Percentiles rank a stretch among this genome's conserved stretches.
phyloP scores from a whole-genome alignment of 2,329 filamentous ascomycete species.

The Uncinocarpus reesii region DNA sequence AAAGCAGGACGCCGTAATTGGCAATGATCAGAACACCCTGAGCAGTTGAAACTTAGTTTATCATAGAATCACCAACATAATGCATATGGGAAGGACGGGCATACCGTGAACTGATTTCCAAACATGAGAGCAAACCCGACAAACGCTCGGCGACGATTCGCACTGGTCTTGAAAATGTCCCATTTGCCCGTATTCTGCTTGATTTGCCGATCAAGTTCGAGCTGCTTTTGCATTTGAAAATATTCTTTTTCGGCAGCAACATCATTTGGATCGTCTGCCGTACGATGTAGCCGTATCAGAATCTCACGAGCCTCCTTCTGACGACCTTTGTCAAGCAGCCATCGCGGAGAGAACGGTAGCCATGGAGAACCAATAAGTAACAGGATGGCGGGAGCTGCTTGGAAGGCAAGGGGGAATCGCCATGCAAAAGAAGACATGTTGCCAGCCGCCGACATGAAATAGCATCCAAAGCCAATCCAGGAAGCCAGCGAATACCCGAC shows the following conservation, averaged over 20 bases:
- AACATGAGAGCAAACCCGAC: constrained; percentile 36
- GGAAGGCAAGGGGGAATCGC: constrained; percentile 39
- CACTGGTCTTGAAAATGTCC: constrained; percentile 35
- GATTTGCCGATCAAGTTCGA: constrained; percentile 32
- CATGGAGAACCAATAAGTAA: constrained; percentile 32
- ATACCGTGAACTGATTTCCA: constrained; percentile 29
- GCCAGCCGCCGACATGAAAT: constrained; percentile 27
- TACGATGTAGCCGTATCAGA: constrained; percentile 37
- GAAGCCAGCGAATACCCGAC: constrained; percentile 33
- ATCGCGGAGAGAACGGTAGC: constrained; percentile 37
- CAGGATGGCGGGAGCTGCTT: constrained; percentile 33
- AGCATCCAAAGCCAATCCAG: constrained; percentile 36
- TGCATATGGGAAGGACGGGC: neutral
- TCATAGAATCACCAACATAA: neutral
- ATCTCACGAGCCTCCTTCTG: constrained; percentile 33
- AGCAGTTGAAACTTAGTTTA: neutral
- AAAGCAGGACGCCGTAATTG: constrained; percentile 34
- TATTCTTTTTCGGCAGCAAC: constrained; percentile 33
- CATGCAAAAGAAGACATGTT: constrained; percentile 33
- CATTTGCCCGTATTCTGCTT: constrained; percentile 26
- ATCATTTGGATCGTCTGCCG: constrained; percentile 32
- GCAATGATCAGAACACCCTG: constrained; percentile 25
- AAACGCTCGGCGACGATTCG: constrained; percentile 34
- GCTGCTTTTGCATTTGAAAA: constrained; percentile 38
- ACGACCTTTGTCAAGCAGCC: constrained; percentile 36